These are phyloP conservation scores for Staphylotrichum longicolle DNA, from an alignment of 495 filamentous ascomycete species.

Conservation along the genomic window DNA sequence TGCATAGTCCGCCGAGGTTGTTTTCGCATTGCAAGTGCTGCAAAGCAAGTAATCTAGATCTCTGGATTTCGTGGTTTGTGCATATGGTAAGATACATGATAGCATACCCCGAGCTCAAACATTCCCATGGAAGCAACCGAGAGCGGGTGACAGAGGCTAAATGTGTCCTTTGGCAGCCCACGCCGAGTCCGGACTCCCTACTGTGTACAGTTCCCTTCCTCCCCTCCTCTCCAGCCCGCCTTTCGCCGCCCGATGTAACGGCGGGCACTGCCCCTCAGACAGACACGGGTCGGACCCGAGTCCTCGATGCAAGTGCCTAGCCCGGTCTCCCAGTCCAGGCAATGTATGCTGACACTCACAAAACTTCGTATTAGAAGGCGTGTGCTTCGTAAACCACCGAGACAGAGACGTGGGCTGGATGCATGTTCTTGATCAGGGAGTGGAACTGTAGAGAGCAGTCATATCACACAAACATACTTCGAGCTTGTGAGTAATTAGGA, in stretches of 20 bases:
- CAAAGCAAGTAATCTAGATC: no score
- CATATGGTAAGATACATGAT: no score
- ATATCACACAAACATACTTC: neutral
- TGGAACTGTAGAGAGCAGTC: neutral
- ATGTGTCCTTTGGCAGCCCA: neutral
- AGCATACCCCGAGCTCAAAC: no score
- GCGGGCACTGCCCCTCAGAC: neutral
- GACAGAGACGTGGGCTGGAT: neutral
- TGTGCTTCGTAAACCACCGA: no score
- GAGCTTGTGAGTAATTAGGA: neutral
- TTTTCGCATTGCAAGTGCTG: no score
- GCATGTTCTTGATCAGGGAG: no score
- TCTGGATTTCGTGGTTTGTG: no score
- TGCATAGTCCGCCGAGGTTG: no score
- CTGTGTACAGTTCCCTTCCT: neutral
- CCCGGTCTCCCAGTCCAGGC: no score
- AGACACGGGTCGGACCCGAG: neutral
- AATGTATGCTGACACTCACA: neutral
- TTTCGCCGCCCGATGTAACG: constrained; percentile 10
- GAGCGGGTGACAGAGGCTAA: neutral
- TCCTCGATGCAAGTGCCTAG: neutral
- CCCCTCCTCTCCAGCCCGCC: neutral
- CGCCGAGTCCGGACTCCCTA: neutral
- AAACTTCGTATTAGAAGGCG: neutral
- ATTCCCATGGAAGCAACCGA: neutral